These are phyloP conservation scores for Sclerotinia borealis DNA, from an alignment of 2,329 filamentous ascomycete genomes.

Conservation along the genomic window DNA sequence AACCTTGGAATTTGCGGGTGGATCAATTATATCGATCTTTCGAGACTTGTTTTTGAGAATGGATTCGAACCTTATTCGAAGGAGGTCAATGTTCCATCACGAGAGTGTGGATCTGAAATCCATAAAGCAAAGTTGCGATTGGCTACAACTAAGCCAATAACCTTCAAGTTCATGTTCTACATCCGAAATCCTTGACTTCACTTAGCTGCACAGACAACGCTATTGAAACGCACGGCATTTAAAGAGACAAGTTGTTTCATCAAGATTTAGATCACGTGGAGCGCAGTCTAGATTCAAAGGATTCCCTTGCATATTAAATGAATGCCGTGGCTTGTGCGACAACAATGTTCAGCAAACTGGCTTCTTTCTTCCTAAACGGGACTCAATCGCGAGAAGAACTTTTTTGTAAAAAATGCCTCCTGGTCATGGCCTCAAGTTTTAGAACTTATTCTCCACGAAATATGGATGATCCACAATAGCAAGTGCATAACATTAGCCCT, in stretches of 20 bases:
- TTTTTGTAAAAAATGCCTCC: not conserved
- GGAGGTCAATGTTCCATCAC: not conserved
- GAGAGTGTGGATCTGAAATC: not conserved
- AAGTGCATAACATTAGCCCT: not conserved
- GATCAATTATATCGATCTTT: not conserved
- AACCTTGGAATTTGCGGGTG: not conserved
- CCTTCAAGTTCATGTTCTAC: not conserved
- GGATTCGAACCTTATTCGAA: not conserved
- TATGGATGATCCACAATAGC: not conserved
- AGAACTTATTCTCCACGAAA: not conserved
- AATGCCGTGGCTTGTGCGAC: not conserved
- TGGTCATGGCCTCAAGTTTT: not conserved
- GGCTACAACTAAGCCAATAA: not conserved
- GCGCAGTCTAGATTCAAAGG: not conserved
- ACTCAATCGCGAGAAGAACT: not conserved
- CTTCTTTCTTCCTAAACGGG: not conserved
- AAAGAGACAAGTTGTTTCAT: not conserved
- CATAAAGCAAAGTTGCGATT: not conserved
- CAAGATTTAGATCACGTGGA: not conserved
- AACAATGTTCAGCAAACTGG: not conserved
- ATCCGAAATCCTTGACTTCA: not conserved
- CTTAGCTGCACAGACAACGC: not conserved
- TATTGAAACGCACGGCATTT: not conserved
- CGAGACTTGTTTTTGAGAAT: not conserved
- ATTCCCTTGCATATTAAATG: not conserved